These are phyloP conservation scores for Scalesia atractyloides DNA, from an alignment of 129 eudicot genomes.

Conservation along the genomic window DNA sequence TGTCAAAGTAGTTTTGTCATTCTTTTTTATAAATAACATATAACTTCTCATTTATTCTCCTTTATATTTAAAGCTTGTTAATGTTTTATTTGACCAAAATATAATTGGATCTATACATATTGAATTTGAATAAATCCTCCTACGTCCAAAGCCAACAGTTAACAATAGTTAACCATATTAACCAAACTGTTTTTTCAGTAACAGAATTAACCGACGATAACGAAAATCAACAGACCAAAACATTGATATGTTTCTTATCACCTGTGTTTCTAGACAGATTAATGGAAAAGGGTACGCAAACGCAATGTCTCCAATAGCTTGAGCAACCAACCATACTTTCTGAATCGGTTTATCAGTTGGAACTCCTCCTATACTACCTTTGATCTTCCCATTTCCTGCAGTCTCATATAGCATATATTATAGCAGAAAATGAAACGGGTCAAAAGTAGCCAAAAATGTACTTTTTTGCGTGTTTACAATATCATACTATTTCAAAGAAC, in stretches of 20 bases:
- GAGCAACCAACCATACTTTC: slow-evolving; percentile 75
- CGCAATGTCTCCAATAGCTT: slow-evolving; percentile 85
- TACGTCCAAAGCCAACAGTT: too few species aligned
- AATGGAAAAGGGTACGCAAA: slow-evolving; percentile 68
- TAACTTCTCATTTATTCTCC: too few species aligned
- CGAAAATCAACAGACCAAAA: too few species aligned
- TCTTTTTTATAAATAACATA: too few species aligned
- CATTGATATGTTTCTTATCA: slow-evolving; percentile 14
- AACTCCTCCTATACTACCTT: slow-evolving; percentile 70
- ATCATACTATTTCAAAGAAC: background rate
- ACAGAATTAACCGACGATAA: too few species aligned
- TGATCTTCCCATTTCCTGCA: slow-evolving; percentile 67
- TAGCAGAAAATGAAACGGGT: background rate
- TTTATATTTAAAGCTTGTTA: too few species aligned
- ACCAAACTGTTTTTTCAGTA: too few species aligned
- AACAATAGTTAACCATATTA: too few species aligned
- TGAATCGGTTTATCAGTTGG: slow-evolving; percentile 52
- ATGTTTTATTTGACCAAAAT: too few species aligned
- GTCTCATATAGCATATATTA: background rate
- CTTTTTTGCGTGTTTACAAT: background rate
- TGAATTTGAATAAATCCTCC: too few species aligned
- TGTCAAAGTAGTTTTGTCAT: too few species aligned
- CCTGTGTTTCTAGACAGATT: slow-evolving; percentile 73
- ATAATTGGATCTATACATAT: too few species aligned
- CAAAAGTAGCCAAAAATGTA: slow-evolving; percentile 10